phyloP scores from a whole-genome alignment of 805 yeast genomes.

The Cyberlindnera japonica region DNA sequence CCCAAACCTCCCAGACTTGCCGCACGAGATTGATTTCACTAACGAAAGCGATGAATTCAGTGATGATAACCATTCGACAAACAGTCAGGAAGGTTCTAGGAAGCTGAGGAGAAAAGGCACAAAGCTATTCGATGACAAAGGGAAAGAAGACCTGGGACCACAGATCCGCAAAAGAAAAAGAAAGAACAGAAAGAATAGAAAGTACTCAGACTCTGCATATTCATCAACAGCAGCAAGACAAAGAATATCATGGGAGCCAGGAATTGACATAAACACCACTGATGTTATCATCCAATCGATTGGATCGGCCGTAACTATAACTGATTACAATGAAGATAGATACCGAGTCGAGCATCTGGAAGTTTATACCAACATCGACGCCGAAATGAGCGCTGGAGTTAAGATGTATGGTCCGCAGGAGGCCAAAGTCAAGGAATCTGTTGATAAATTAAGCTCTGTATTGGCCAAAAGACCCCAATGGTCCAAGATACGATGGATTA shows the following conservation, averaged over 20 bases:
- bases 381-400: slow-evolving; percentile 31
- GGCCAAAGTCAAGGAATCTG: slow-evolving; percentile 16
- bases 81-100: background rate
- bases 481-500: slow-evolving; percentile 53
- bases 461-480: slow-evolving; percentile 40
- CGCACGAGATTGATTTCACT: slow-evolving; percentile 24
- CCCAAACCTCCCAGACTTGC: slow-evolving; percentile 38
- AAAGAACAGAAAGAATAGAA: slow-evolving; percentile 25
- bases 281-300: slow-evolving; percentile 47
- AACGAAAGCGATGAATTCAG: slow-evolving; percentile 26
- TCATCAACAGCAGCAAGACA: slow-evolving; percentile 35
- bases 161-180: slow-evolving; percentile 8
- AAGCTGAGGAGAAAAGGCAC: slow-evolving; percentile 9
- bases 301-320: slow-evolving; percentile 51
- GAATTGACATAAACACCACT: slow-evolving; percentile 49
- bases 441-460: slow-evolving; percentile 29
- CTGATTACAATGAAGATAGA: slow-evolving; percentile 45
- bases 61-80: slow-evolving; percentile 12
- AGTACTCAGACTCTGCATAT: slow-evolving; percentile 35
- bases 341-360: slow-evolving; percentile 37
- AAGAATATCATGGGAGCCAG: slow-evolving; percentile 57
- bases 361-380: slow-evolving; percentile 21
- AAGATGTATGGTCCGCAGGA: slow-evolving; percentile 3
- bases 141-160: background rate
- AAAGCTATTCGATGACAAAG: slow-evolving; percentile 6